phyloP scores from a whole-genome alignment of 108 stramenopile species.

The Nannochloropsis salina region DNA sequence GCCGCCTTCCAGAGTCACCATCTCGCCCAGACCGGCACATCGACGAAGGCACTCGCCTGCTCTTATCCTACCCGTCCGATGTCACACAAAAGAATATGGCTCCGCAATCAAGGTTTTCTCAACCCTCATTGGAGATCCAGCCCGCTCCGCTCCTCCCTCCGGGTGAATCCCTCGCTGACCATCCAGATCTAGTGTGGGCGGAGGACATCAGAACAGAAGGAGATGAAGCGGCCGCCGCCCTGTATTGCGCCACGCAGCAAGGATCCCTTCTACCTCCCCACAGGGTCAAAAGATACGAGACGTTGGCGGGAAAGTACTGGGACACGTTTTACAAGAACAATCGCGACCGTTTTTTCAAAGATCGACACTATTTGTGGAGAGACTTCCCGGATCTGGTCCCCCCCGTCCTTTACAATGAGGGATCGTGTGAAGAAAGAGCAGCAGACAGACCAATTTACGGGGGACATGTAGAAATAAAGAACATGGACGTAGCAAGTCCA shows the following conservation, averaged over 20 bases:
- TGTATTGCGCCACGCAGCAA: background rate
- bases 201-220: background rate
- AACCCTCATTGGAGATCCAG: background rate
- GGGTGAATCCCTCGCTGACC: background rate
- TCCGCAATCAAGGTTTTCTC: background rate
- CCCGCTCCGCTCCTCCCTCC: background rate
- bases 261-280: background rate
- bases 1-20: too few species aligned
- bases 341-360: slow-evolving; percentile 50
- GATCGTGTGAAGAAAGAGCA: too few species aligned
- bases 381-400: slow-evolving; percentile 30
- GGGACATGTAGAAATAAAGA: background rate
- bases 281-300: slow-evolving; percentile 23
- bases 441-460: background rate
- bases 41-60: background rate
- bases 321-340: slow-evolving; percentile 35
- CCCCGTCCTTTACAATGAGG: background rate
- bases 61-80: background rate
- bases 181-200: background rate
- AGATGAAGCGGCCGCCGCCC: background rate
- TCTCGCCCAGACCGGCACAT: background rate
- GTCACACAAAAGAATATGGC: background rate
- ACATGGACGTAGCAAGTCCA: background rate
- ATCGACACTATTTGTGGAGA: slow-evolving; percentile 46
- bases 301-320: slow-evolving; percentile 35